Evolutionary conservation across 2,329 filamentous ascomycete species (phyloP).

Genomic region (Rutstroemia sp.): DNA sequence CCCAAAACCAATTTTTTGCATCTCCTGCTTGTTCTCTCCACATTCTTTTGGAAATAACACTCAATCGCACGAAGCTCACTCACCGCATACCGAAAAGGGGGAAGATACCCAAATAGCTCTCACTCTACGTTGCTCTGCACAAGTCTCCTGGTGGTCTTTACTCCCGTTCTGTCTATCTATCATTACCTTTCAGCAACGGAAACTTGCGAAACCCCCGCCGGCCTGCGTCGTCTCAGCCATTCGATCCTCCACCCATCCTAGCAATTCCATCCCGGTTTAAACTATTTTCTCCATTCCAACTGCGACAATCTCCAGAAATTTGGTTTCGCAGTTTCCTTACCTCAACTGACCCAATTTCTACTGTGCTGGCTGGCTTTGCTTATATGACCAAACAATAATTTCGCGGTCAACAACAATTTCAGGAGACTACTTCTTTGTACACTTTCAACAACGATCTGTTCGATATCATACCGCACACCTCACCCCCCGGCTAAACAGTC

Average conservation of each 20-base stretch:
- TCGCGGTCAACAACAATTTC: not conserved
- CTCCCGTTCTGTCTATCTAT: too few species aligned
- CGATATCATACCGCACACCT: not conserved
- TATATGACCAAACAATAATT: not conserved
- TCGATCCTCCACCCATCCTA: conserved; percentile 7
- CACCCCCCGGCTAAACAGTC: not conserved
- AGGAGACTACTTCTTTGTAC: not conserved
- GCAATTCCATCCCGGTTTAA: conserved; percentile 8
- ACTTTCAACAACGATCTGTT: not conserved
- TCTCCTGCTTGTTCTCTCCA: not conserved
- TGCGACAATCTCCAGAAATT: conserved; percentile 8
- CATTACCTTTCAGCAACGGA: conserved; percentile 1
- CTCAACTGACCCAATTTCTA: not conserved
- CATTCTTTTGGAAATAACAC: not conserved
- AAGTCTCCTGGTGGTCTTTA: not conserved
- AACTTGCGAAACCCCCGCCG: conserved; percentile 5
- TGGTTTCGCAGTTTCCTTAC: conserved; percentile 4
- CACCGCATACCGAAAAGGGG: too few species aligned
- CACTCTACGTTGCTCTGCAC: not conserved
- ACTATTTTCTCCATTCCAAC: conserved; percentile 9
- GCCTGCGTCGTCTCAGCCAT: conserved; percentile 9
- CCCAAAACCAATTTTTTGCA: not conserved
- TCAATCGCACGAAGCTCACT: too few species aligned
- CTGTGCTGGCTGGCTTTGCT: not conserved
- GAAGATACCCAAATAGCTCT: not conserved